phyloP scores from a whole-genome alignment of 805 yeast species.

The Myxozyma melibiosi region DNA sequence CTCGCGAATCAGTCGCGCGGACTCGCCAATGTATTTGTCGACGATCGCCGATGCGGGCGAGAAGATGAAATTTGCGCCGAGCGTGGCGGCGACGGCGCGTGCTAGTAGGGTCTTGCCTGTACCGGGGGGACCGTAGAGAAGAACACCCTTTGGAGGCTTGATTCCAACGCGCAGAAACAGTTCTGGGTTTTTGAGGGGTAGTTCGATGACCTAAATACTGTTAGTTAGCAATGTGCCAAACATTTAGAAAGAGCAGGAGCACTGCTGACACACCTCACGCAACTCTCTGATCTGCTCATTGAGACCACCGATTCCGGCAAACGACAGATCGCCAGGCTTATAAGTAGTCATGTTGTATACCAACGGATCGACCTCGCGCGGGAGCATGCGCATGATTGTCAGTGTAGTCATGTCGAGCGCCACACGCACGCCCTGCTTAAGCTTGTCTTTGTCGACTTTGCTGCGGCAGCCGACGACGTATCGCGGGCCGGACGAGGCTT shows the following conservation, averaged over 20 bases:
- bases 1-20: conserved; percentile 93
- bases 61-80: conserved; percentile 95
- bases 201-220: conserved; percentile 69
- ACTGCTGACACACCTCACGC: conserved; percentile 58
- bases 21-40: conserved; percentile 96
- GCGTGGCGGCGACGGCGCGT: conserved; percentile 97
- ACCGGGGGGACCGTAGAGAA: conserved; percentile 97
- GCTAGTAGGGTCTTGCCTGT: conserved; percentile 96
- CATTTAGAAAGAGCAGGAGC: neutral
- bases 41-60: conserved; percentile 99
- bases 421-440: conserved; percentile 93
- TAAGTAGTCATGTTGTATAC: conserved; percentile 98
- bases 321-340: conserved; percentile 96
- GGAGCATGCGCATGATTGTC: conserved; percentile 95
- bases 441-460: conserved; percentile 77
- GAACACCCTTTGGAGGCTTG: conserved; percentile 97
- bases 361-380: conserved; percentile 96
- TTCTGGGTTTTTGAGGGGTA: conserved; percentile 96
- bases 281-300: conserved; percentile 94
- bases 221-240: neutral
- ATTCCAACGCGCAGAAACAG: conserved; percentile 93
- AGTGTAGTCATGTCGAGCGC: conserved; percentile 96
- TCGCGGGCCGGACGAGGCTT: conserved; percentile 96
- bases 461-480: conserved; percentile 97
- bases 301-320: conserved; percentile 94